These are phyloP conservation scores for Brassica cretica DNA, from an alignment of 345 rosid genomes.

Conservation along the genomic window DNA sequence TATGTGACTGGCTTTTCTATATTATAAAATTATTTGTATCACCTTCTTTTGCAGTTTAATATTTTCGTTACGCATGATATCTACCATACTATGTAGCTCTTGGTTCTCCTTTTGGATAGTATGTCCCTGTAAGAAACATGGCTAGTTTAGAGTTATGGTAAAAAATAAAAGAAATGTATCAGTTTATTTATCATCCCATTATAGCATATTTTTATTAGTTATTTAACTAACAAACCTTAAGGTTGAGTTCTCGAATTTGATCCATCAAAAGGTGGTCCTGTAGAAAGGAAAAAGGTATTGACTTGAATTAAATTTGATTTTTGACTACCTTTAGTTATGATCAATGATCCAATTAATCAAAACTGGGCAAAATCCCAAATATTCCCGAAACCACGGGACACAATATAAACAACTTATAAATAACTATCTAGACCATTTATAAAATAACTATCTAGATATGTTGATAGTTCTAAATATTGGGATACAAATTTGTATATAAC, in stretches of 20 bases:
- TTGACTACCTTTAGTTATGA: neutral
- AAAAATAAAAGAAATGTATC: neutral
- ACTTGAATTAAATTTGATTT: neutral
- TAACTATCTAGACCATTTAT: neutral
- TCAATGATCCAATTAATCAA: neutral
- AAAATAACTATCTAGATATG: neutral
- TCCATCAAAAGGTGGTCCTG: slow-evolving; percentile 67
- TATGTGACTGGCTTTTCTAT: neutral
- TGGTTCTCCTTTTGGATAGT: slow-evolving; percentile 60
- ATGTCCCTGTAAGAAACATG: slow-evolving; percentile 53
- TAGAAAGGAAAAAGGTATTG: neutral
- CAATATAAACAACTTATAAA: neutral
- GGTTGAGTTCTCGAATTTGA: slow-evolving; percentile 64
- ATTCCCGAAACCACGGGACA: neutral
- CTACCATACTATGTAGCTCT: slow-evolving; percentile 52
- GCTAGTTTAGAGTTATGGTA: neutral
- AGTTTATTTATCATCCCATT: neutral
- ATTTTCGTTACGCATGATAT: slow-evolving; percentile 55
- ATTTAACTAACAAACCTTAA: slow-evolving; percentile 49
- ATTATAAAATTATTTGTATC: neutral
- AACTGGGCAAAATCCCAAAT: neutral
- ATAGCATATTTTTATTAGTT: neutral
- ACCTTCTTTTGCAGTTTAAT: slow-evolving; percentile 49
- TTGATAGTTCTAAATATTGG: neutral
- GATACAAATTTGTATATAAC: neutral